Evolutionary conservation across 140 eudicot species (phyloP).

Genomic region (Oenanthe javanica): DNA sequence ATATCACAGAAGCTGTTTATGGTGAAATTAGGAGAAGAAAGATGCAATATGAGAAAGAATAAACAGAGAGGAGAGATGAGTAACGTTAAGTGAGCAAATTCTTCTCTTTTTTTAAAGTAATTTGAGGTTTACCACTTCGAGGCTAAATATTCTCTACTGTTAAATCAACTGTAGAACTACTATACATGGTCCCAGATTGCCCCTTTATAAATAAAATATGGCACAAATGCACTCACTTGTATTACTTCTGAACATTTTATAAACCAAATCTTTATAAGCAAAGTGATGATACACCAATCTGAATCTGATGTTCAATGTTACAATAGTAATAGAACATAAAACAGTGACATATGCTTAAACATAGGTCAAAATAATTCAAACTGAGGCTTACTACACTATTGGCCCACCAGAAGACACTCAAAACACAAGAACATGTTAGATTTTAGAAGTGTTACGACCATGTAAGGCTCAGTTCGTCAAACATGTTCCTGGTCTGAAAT

Average conservation of each 20-base stretch:
- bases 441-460: not conserved
- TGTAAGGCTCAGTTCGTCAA: not conserved
- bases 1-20: too few species aligned
- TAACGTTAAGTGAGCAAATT: not conserved
- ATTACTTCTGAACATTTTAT: not conserved
- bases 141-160: not conserved
- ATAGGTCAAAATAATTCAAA: not conserved
- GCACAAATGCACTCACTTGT: not conserved
- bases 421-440: not conserved
- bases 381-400: not conserved
- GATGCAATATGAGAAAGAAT: not conserved
- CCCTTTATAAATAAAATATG: too few species aligned
- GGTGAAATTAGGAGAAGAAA: not conserved
- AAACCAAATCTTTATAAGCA: not conserved
- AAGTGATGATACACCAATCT: not conserved
- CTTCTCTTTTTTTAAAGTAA: too few species aligned
- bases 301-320: not conserved
- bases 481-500: not conserved
- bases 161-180: too few species aligned
- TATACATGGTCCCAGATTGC: too few species aligned
- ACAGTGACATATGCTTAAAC: not conserved
- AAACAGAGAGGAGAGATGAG: not conserved
- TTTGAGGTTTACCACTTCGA: not conserved
- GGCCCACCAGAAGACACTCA: too few species aligned
- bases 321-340: not conserved